Percentiles rank a stretch among this genome's conserved stretches.
Conservation (phyloP, 2,329 filamentous ascomycete species). For the Tolypocladium nubicola region DNA sequence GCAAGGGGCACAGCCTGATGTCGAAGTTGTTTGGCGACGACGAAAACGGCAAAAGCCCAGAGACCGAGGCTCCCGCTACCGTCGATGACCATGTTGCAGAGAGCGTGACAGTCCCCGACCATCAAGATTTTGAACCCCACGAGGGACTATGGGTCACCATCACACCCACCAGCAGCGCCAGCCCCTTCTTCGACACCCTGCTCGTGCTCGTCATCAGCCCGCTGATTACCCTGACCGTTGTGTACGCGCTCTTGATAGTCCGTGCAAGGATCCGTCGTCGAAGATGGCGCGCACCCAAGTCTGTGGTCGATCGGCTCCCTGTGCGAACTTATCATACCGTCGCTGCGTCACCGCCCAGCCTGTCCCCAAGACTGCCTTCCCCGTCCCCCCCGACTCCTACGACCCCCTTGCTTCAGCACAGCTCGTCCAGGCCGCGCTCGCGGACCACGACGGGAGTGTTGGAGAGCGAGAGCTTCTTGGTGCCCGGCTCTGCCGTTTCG, state of each 20-base stretch:
- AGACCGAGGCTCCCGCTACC: conserved; percentile 14
- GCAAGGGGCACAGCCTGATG: conserved; percentile 27
- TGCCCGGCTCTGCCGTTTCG: conserved; percentile 30
- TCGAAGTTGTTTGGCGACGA: conserved; percentile 40
- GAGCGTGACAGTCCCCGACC: not conserved
- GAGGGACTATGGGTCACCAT: conserved; percentile 95
- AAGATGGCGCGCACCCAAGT: conserved; percentile 95
- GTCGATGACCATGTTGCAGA: conserved; percentile 11
- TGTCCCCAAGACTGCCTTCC: conserved; percentile 49
- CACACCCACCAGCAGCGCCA: conserved; percentile 79
- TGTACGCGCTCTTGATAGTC: conserved; percentile 80
- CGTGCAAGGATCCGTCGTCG: conserved; percentile 80
- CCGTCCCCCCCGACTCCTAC: conserved; percentile 58
- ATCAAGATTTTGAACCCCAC: conserved; percentile 18
- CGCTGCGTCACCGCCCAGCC: conserved; percentile 43
- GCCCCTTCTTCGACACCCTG: conserved; percentile 90
- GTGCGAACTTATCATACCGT: conserved; percentile 93
- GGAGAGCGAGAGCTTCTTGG: conserved; percentile 35
- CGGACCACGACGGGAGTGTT: conserved; percentile 52
- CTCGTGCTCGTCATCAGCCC: conserved; percentile 95
- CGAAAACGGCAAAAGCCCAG: conserved; percentile 14
- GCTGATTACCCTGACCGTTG: conserved; percentile 80
- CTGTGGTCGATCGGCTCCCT: conserved; percentile 85
- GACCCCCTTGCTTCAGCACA: conserved; percentile 66
- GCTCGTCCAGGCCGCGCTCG: conserved; percentile 42